Percentiles rank a stretch among this genome's conserved stretches.
phyloP scores from a whole-genome alignment of 2,329 filamentous ascomycete genomes.

The Xylariales sp. region DNA sequence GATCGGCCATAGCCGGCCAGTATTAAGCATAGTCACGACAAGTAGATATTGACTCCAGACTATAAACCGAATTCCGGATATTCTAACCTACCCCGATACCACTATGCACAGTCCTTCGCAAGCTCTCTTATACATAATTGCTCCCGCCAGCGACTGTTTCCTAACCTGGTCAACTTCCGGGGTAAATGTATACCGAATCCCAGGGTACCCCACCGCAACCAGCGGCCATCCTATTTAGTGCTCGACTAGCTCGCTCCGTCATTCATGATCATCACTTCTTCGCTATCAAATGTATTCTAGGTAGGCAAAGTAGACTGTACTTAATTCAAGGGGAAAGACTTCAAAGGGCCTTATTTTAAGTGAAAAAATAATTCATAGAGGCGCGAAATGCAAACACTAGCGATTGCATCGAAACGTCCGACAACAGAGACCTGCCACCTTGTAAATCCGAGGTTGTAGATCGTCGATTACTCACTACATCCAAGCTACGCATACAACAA shows the following conservation, averaged over 20 bases:
- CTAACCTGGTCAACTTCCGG: conserved; percentile 24
- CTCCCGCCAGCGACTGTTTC: conserved; percentile 3
- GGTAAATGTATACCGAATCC: conserved; percentile 36
- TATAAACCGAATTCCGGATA: background rate
- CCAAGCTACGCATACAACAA: too few species aligned
- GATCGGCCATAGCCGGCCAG: background rate
- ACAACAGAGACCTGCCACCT: background rate
- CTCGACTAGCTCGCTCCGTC: background rate
- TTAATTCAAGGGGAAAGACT: background rate
- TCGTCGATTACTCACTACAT: background rate
- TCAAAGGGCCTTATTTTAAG: background rate
- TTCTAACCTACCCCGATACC: background rate
- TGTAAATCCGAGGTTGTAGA: background rate
- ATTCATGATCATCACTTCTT: too few species aligned
- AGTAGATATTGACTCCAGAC: background rate
- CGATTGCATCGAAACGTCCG: background rate
- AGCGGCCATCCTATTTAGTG: background rate
- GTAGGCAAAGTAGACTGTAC: background rate
- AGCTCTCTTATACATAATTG: conserved; percentile 5
- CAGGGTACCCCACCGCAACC: conserved; percentile 23
- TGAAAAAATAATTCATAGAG: background rate
- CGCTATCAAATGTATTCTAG: background rate
- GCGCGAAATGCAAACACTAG: background rate
- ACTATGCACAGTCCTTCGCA: background rate
- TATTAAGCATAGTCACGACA: conserved; percentile 6